phyloP scores from a whole-genome alignment of 2,329 filamentous ascomycete species.

The Pseudopyrenochaeta lycopersici region DNA sequence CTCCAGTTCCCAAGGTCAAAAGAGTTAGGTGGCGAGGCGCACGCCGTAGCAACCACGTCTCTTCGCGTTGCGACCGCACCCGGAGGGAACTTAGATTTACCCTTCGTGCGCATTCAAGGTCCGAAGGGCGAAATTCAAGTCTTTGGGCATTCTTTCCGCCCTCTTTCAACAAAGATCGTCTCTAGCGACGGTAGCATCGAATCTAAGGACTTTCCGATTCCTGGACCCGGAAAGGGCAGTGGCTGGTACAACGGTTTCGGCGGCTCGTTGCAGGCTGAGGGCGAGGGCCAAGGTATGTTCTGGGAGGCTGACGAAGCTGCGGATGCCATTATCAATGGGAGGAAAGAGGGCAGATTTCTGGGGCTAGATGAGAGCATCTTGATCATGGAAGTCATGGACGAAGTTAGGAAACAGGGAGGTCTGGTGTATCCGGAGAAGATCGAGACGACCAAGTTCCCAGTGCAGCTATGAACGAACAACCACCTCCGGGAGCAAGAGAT shows the following conservation, averaged over 20 bases:
- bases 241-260: conserved; percentile 60
- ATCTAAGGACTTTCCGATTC: conserved; percentile 56
- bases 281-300: conserved; percentile 82
- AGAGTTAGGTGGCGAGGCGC: conserved; percentile 63
- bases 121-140: conserved; percentile 85
- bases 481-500: no score
- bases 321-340: conserved; percentile 77
- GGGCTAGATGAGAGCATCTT: conserved; percentile 79
- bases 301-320: conserved; percentile 86
- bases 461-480: conserved; percentile 29
- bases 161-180: conserved; percentile 71
- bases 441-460: conserved; percentile 59
- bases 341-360: conserved; percentile 71
- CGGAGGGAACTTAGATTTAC: conserved; percentile 63
- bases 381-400: conserved; percentile 85
- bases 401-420: conserved; percentile 69
- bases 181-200: conserved; percentile 58
- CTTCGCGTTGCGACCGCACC: conserved; percentile 61
- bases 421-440: conserved; percentile 72
- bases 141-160: conserved; percentile 74
- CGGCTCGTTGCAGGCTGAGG: conserved; percentile 57
- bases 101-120: conserved; percentile 82
- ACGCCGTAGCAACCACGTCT: conserved; percentile 71
- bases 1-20: conserved; percentile 74
- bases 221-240: conserved; percentile 57